Conservation (phyloP, 257 asterid genomes). For the Fraxinus quadrangulata region DNA sequence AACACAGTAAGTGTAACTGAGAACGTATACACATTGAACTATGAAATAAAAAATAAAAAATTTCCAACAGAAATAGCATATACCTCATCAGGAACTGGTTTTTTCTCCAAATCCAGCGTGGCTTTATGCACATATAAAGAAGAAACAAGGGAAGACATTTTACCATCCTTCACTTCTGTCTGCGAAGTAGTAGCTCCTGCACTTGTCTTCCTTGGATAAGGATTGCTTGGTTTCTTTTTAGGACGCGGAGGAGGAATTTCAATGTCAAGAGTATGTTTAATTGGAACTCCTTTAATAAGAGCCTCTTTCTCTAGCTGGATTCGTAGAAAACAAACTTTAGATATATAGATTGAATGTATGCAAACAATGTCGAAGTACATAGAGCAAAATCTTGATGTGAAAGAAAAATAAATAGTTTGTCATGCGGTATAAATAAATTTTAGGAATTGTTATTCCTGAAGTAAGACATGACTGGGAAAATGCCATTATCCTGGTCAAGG, state of each 20-base stretch:
- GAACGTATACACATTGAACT: neutral
- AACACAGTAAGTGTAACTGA: constrained; percentile 1
- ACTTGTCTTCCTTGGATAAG: constrained; percentile 84
- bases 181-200: constrained; percentile 46
- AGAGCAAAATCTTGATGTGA: neutral
- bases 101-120: constrained; percentile 54
- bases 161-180: constrained; percentile 64
- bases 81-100: constrained; percentile 64
- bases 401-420: neutral
- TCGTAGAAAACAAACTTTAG: neutral
- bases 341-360: neutral
- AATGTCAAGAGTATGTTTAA: constrained; percentile 76
- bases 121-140: constrained; percentile 45
- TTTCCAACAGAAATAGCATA: neutral
- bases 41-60: neutral
- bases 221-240: constrained; percentile 88
- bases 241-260: constrained; percentile 99
- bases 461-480: neutral
- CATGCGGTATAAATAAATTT: neutral
- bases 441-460: neutral
- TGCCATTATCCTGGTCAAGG: neutral
- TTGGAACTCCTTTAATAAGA: constrained; percentile 68
- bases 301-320: constrained; percentile 96
- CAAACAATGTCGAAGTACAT: neutral
- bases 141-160: constrained; percentile 39